A percentile compares a stretch with the other conserved stretches of the same genome.
Evolutionary conservation across 495 filamentous ascomycete species (phyloP).

Genomic region (Penicillium maclennaniae): DNA sequence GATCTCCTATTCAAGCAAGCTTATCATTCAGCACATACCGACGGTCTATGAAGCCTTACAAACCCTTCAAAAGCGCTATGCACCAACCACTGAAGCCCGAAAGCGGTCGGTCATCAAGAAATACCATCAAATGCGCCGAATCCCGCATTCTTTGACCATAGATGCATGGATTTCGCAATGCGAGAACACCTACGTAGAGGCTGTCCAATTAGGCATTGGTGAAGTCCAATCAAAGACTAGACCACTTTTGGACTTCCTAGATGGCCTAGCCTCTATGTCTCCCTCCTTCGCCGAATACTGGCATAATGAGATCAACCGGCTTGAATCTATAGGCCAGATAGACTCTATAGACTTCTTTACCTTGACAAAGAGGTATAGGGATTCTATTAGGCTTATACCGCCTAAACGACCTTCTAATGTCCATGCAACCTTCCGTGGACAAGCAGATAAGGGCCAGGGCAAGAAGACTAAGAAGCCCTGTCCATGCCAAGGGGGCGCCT

Average conservation of each 20-base stretch:
- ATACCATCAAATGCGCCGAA: not conserved
- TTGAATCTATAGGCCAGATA: not conserved
- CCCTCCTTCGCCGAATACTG: not conserved
- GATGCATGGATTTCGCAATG: not conserved
- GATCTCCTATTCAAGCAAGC: not conserved
- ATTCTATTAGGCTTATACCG: not conserved
- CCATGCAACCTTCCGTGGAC: not conserved
- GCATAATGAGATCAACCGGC: not conserved
- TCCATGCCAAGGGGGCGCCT: not conserved
- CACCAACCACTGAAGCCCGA: not conserved
- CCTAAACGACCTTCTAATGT: not conserved
- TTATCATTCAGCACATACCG: not conserved
- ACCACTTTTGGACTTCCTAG: not conserved
- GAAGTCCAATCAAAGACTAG: not conserved
- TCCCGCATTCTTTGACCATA: not conserved
- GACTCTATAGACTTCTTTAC: not conserved
- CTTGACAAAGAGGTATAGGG: not conserved
- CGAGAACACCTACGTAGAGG: not conserved
- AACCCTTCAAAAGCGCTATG: not conserved
- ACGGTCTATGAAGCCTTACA: not conserved
- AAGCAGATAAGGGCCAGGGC: not conserved
- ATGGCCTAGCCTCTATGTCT: not conserved
- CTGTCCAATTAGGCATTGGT: not conserved
- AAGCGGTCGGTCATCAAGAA: not conserved
- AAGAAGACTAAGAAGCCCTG: not conserved